phyloP scores from a whole-genome alignment of 106 monocot species.

The Chionographis japonica region DNA sequence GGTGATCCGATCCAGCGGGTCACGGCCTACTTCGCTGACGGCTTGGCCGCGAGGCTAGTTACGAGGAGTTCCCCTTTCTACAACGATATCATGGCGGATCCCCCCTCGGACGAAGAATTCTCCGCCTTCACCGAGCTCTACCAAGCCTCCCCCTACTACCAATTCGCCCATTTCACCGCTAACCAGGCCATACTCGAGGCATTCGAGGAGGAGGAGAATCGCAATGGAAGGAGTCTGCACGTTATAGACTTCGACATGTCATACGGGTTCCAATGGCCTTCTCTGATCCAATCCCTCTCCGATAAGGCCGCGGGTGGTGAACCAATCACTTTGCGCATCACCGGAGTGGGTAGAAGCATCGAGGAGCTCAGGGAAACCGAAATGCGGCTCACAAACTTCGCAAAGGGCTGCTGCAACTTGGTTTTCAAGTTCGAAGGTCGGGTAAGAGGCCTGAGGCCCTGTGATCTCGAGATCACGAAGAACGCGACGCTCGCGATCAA shows the following conservation, averaged over 20 bases:
- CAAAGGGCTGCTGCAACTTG: constrained; percentile 41
- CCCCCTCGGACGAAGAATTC: constrained; percentile 30
- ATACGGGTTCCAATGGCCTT: constrained; percentile 74
- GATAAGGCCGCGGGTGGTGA: constrained; percentile 32
- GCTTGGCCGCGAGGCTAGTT: constrained; percentile 23
- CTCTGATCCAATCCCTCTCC: constrained; percentile 61
- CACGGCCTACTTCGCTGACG: constrained; percentile 49
- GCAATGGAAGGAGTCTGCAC: constrained; percentile 26
- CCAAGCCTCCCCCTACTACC: constrained; percentile 43
- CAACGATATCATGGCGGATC: background rate
- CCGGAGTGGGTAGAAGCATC: constrained; percentile 31
- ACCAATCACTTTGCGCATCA: constrained; percentile 39
- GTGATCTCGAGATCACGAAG: constrained; percentile 3
- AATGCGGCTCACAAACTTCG: constrained; percentile 31
- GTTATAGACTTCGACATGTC: constrained; percentile 60
- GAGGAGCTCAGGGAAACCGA: constrained; percentile 46
- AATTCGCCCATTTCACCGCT: constrained; percentile 66
- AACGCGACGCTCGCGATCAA: constrained; percentile 44
- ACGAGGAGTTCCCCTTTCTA: constrained; percentile 7
- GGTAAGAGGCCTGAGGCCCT: constrained; percentile 1
- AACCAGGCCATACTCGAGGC: constrained; percentile 61
- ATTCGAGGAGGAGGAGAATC: constrained; percentile 31
- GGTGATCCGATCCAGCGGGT: constrained; percentile 58
- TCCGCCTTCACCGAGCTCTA: constrained; percentile 44
- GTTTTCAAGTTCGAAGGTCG: constrained; percentile 41